A percentile compares a stretch with the other conserved stretches of the same genome.
Evolutionary conservation across 2,329 filamentous ascomycete species (phyloP).

Genomic region (Clarireedia paspali): DNA sequence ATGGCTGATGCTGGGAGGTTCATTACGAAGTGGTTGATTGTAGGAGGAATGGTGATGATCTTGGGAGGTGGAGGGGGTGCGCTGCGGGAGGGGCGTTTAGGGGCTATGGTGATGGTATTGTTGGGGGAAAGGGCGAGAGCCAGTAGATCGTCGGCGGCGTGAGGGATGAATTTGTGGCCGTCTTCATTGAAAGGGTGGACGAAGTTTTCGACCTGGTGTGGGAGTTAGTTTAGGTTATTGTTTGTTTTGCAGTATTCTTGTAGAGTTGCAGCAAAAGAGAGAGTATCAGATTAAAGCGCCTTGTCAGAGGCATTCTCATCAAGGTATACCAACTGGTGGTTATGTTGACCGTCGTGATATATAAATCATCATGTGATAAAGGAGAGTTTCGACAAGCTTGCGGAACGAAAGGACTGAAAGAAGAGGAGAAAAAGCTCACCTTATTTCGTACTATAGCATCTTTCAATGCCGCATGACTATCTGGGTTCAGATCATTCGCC

Average conservation of each 20-base stretch:
- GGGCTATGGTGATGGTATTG: constrained; percentile 43
- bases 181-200: constrained; percentile 77
- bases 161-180: constrained; percentile 70
- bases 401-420: background rate
- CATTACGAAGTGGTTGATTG: constrained; percentile 94
- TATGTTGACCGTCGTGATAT: constrained; percentile 22
- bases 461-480: constrained; percentile 67
- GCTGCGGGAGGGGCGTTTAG: constrained; percentile 28
- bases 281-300: constrained; percentile 15
- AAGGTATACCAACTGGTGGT: constrained; percentile 11
- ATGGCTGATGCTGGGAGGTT: constrained; percentile 89
- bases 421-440: constrained; percentile 36
- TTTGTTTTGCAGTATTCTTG: background rate
- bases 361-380: constrained; percentile 13
- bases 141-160: constrained; percentile 55
- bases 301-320: constrained; percentile 15
- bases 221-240: constrained; percentile 9
- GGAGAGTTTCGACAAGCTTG: background rate
- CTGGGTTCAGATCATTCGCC: constrained; percentile 95
- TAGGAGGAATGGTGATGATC: constrained; percentile 54
- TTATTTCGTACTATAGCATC: constrained; percentile 73
- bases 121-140: constrained; percentile 41
- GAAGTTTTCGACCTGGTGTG: constrained; percentile 49
- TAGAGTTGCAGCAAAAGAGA: background rate
- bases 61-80: constrained; percentile 30